Evolutionary conservation across 441 rosid genomes (phyloP).

Genomic region (Manihot esculenta): DNA sequence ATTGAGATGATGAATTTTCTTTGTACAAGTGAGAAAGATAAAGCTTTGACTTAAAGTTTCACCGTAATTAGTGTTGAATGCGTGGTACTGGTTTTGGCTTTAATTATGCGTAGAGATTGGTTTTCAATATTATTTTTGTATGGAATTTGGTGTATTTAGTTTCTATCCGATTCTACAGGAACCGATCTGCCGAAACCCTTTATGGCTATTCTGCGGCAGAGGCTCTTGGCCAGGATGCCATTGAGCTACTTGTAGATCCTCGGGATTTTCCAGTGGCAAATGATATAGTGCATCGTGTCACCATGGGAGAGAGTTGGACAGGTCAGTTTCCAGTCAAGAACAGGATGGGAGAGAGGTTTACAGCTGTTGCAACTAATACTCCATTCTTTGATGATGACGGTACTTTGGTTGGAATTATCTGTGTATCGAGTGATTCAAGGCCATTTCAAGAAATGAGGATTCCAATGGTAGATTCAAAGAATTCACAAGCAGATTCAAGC

Average conservation of each 20-base stretch:
- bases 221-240: constrained; percentile 69
- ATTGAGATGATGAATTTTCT: constrained; percentile 11
- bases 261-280: constrained; percentile 50
- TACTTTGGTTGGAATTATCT: constrained; percentile 68
- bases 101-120: constrained; percentile 1
- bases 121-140: background rate
- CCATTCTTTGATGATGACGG: constrained; percentile 78
- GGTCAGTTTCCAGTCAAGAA: constrained; percentile 83
- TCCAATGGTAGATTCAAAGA: constrained; percentile 33
- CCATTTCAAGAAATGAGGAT: constrained; percentile 43
- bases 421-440: constrained; percentile 57
- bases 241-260: constrained; percentile 65
- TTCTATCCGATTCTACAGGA: constrained; percentile 51
- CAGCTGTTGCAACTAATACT: constrained; percentile 62
- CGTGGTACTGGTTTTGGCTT: background rate
- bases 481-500: constrained; percentile 48
- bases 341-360: constrained; percentile 63
- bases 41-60: constrained; percentile 1
- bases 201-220: constrained; percentile 76
- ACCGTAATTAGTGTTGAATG: constrained; percentile 9
- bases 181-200: constrained; percentile 74
- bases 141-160: constrained; percentile 8
- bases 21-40: background rate
- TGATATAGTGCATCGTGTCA: constrained; percentile 47
- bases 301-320: constrained; percentile 75